Evolutionary conservation across 163 green algal genomes (phyloP), one percentile per base, ranked within the genome.

Genomic region (Volvox carteri): DNA sequence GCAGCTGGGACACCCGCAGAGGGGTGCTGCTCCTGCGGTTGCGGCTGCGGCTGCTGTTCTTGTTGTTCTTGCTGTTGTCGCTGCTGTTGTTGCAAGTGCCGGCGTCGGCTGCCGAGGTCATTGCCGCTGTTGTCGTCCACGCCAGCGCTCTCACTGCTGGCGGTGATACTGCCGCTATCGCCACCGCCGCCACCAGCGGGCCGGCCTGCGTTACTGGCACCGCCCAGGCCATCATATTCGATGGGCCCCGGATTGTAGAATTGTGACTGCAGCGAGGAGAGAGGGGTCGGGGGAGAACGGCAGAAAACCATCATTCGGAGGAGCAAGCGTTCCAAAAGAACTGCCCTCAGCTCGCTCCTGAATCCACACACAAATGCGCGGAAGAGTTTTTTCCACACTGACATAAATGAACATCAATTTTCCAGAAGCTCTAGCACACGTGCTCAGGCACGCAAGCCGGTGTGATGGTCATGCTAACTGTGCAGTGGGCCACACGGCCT

Each of bases 201-300:
- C n/a, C n/a, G n/a, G n/a, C n/a, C n/a, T n/a, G n/a, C 21, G 62
- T 41, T 41, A 41, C 42, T 41, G 62, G 18, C 16, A 9, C 68
- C 21, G 37, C n/a, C 68, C 62, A 41, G 30, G 9, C 72, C 72
- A 42, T 79, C 72, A 25, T 60, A 79, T 25, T 79, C 72, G 41
- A 39, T 37, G 3, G 21, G 14, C 18, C 72, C 72, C 19, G 42
- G n/a, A 25, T 79, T 42, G 18, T 60, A 58, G 41, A 60, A 77
- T n/a, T 50, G 35, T 37, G 35, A 25, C 68, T 77, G 68, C 4
- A 30, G n/a, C 8, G 30, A 6, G 8, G 11, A 21, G n/a, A 58
- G n/a, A n/a, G n/a, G n/a, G n/a, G n/a, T n/a, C n/a, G n/a, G n/a
- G n/a, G n/a, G n/a, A n/a, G n/a, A n/a, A n/a, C n/a, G n/a, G n/a